Conservation (phyloP, 345 rosid species). For the Salix koriyanagi region DNA sequence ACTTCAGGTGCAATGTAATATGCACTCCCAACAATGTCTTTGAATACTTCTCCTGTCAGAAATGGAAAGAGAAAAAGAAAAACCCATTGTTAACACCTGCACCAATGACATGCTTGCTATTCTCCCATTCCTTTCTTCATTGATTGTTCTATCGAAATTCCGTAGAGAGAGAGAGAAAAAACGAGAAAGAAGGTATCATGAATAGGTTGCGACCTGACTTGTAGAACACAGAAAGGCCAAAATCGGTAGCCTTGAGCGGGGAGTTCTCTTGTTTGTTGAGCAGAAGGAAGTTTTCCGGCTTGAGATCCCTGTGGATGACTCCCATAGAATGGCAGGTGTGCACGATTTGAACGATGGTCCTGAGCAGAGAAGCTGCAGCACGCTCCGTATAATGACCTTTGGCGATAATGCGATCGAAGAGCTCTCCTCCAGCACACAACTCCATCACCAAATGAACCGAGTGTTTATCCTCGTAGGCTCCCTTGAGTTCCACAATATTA, state of each 20-base stretch:
- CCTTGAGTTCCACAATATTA: slow-evolving; percentile 87
- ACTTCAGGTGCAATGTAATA: slow-evolving; percentile 96
- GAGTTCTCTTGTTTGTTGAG: slow-evolving; percentile 71
- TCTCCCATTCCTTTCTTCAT: neutral
- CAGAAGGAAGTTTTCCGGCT: slow-evolving; percentile 86
- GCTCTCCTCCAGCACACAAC: slow-evolving; percentile 89
- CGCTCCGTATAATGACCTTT: slow-evolving; percentile 91
- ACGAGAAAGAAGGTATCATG: neutral
- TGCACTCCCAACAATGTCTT: slow-evolving; percentile 74
- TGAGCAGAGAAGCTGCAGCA: slow-evolving; percentile 78
- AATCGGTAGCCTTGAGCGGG: slow-evolving; percentile 92
- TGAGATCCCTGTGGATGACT: slow-evolving; percentile 88
- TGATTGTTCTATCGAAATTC: neutral
- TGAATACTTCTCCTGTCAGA: slow-evolving; percentile 54
- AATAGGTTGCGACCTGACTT: slow-evolving; percentile 56
- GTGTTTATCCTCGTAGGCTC: slow-evolving; percentile 90
- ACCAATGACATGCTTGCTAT: neutral
- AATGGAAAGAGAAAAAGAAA: neutral
- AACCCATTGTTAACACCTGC: neutral
- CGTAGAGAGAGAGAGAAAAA: neutral
- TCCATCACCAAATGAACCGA: slow-evolving; percentile 95
- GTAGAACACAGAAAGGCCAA: slow-evolving; percentile 84
- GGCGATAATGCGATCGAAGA: slow-evolving; percentile 83
- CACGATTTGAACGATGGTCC: slow-evolving; percentile 81
- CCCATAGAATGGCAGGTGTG: slow-evolving; percentile 96